Base-by-base conservation (phyloP, 441 rosid species). In the Manihot esculenta region DNA sequence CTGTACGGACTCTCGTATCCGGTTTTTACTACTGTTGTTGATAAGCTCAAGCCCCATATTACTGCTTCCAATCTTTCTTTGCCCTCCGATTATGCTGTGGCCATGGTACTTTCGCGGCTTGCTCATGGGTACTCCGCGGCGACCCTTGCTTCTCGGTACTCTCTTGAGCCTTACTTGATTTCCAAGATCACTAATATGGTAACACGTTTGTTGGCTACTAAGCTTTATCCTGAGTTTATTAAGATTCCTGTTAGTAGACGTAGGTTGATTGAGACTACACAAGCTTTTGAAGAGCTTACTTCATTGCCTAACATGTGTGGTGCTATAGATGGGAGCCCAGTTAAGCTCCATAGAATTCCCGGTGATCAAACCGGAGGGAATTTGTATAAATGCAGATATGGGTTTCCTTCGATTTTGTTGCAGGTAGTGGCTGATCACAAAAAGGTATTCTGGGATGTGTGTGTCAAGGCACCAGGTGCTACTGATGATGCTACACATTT, bases 111-210 rank as follows among this genome's bases (percentile, higher is more conserved):
- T 51, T 94, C 97, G 53, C 87, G 97, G 47, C 89, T 90, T 42
- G 82, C 90, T 3, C 91, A 87, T 69, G 97, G 97, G 70, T 83
- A 80, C 72, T 90, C 99, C 0, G 89, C 96, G 7, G 86, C 87
- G 56, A 78, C 90, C 68, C 74, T 89, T 38, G 95, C 97, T 20
- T 66, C 91, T 38, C 86, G 88, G 47, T 94, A 90, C 80, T 81
- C 90, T n/a, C 87, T 94, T 17, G 97, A 94, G 67, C 97, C 97
- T 23, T 94, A 89, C 81, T 87, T 92, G 64, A 77, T 94, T 71
- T 94, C 99, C 9, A 94, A 94, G 76, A 94, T 92, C 74, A 92
- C 99, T 9, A 94, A 94, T 75, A 94, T 92, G 99, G 91, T 94
- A 38, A 92, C 97, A 2, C 86, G 99, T 10, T 89, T 94, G 74